Evolutionary conservation across 148 eudicot genomes (phyloP).

Genomic region (Cornus controversa): DNA sequence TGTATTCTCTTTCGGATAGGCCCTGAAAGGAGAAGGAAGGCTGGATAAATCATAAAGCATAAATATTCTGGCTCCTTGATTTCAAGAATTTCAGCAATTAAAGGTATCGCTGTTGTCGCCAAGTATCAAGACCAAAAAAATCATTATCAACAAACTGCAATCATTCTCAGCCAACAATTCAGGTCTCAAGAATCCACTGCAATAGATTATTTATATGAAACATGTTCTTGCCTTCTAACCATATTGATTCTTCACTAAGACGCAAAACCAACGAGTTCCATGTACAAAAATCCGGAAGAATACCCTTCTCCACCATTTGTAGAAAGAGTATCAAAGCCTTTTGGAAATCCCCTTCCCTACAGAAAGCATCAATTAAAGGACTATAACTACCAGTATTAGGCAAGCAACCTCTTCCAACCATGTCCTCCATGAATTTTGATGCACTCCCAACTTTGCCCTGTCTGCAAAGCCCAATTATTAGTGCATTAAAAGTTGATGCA

Average conservation of each 20-base stretch:
- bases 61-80: neutral
- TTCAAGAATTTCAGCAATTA: neutral
- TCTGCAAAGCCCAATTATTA: constrained; percentile 55
- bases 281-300: constrained; percentile 39
- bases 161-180: neutral
- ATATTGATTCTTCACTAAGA: constrained; percentile 22
- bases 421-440: constrained; percentile 52
- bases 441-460: constrained; percentile 55
- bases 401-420: constrained; percentile 49
- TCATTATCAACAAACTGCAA: neutral
- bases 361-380: constrained; percentile 45
- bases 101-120: neutral
- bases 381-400: constrained; percentile 52
- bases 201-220: constrained; percentile 16
- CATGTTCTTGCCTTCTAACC: constrained; percentile 24
- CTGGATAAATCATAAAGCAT: too few relatives aligned
- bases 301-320: constrained; percentile 61
- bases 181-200: constrained; percentile 25
- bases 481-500: constrained; percentile 48
- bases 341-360: constrained; percentile 48
- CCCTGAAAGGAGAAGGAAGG: too few relatives aligned
- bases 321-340: constrained; percentile 42
- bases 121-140: neutral
- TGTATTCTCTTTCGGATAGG: too few relatives aligned
- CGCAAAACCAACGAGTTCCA: constrained; percentile 59